Evolutionary conservation across 2,329 filamentous ascomycete genomes (phyloP), one percentile per base, ranked within the genome.

Genomic region (Aquanectria penicillioides): DNA sequence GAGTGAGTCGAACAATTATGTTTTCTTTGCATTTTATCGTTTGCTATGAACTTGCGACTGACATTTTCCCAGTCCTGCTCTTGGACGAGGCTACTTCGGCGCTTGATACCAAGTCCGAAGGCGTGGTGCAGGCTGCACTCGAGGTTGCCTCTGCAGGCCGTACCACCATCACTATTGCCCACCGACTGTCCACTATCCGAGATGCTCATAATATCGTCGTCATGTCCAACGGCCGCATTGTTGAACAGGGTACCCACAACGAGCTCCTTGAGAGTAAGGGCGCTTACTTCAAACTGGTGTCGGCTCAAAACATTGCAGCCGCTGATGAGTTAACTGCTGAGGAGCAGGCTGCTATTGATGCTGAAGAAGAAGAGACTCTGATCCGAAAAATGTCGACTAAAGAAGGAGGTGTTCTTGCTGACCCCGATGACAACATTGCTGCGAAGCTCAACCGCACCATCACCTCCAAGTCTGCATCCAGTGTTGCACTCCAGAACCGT

Each of bases 151-250:
- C 93, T 1, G 84, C 90, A 63, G 94, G 94, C 20, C 87, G 95
- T 51, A 99, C 95, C 0, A 98, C 95, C 2, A 97, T 98, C 68
- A 92, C 94, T 6, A 98, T 99, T 75, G 95, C 95, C 37, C 95
- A 99, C 78, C 89, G 94, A 66, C 83, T 99, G 8, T 97, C 93
- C 1, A 99, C 95, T 6, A 97, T 99, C 79, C 93, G 89, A 75
- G 89, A 93, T 63, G 94, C 94, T 0, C 91, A 98, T 75, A 97
- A 97, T 70, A 99, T 99, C 66, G 92, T 98, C 11, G 94, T 97
- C 63, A 94, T 99, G 89, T 85, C 88, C 5, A 78, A 88, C 60
- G 95, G 95, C 11, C 80, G 83, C n/a, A 96, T 99, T 59, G 83
- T 97, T 11, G 95, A 99, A 76, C 93, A 97, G 75, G 95, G 95